These are phyloP conservation scores for Takashimella tepidaria DNA, from an alignment of 1,284 basidiomycete species.

Conservation along the genomic window DNA sequence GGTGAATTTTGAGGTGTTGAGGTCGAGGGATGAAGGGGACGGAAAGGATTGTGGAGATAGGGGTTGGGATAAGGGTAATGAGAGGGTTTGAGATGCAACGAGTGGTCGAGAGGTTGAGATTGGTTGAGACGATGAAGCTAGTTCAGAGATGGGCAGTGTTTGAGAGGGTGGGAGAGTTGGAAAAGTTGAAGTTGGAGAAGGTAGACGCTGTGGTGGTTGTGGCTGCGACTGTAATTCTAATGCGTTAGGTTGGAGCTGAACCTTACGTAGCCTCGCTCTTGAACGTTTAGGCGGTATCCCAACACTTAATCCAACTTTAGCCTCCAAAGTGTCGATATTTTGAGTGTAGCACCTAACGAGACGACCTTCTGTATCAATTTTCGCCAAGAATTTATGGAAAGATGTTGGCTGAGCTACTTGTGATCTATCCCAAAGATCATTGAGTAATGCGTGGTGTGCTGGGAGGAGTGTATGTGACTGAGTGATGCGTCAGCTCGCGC, in stretches of 20 bases:
- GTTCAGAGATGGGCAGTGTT: too few relatives aligned
- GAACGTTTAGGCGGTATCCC: slow-evolving; percentile 22
- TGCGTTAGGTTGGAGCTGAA: slow-evolving; percentile 2
- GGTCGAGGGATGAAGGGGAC: neutral
- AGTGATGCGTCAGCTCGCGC: neutral
- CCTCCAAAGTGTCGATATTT: slow-evolving; percentile 87
- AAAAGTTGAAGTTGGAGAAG: neutral
- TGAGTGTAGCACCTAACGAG: slow-evolving; percentile 89
- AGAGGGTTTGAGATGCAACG: neutral
- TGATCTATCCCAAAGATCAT: slow-evolving; percentile 69
- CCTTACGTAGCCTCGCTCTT: neutral
- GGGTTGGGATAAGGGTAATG: neutral
- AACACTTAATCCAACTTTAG: slow-evolving; percentile 67
- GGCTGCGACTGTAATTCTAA: neutral
- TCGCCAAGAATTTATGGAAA: slow-evolving; percentile 72
- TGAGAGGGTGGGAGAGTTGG: slow-evolving; percentile 1
- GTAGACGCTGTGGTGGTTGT: too few relatives aligned
- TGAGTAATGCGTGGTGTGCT: slow-evolving; percentile 69
- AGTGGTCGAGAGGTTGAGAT: too few relatives aligned
- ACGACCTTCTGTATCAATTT: slow-evolving; percentile 68
- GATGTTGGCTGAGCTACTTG: slow-evolving; percentile 69
- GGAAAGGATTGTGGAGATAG: neutral
- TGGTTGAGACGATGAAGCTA: slow-evolving; percentile 1
- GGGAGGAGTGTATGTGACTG: slow-evolving; percentile 56
- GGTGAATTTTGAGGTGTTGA: slow-evolving; percentile 1